phyloP scores from a whole-genome alignment of 768 basidiomycete species.

The Dacryopinax primogenitus region DNA sequence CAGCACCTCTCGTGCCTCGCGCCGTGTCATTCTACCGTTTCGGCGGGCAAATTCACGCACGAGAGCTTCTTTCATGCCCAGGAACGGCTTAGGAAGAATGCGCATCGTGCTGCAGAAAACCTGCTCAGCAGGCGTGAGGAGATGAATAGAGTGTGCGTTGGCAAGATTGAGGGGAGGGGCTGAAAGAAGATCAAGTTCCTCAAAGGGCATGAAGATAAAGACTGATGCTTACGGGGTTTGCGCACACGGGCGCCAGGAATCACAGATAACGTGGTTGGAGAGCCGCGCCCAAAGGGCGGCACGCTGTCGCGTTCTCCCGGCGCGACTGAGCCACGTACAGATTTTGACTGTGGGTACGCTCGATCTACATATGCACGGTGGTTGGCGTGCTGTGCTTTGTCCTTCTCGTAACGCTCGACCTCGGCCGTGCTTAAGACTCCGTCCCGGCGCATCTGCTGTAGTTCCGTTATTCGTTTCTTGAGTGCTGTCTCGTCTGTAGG shows the following conservation, averaged over 20 bases:
- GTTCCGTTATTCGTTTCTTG: conserved; percentile 75
- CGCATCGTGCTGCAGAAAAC: conserved; percentile 75
- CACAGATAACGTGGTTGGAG: not conserved
- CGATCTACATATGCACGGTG: conserved; percentile 2
- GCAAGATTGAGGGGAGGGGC: conserved; percentile 67
- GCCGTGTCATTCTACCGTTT: conserved; percentile 71
- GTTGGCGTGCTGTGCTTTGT: conserved; percentile 43
- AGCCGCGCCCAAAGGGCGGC: not conserved
- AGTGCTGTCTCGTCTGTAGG: conserved; percentile 69
- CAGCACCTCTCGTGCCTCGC: conserved; percentile 80
- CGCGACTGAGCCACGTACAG: not conserved
- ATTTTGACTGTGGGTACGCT: not conserved
- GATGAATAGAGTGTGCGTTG: conserved; percentile 76
- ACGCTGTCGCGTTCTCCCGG: not conserved
- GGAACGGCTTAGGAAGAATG: conserved; percentile 88
- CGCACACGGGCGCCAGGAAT: not conserved
- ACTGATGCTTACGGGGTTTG: conserved; percentile 13
- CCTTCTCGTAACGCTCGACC: conserved; percentile 76
- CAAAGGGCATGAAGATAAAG: not conserved
- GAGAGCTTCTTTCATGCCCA: conserved; percentile 88
- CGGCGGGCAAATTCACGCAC: conserved; percentile 85
- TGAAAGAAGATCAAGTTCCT: not conserved
- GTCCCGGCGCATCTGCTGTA: conserved; percentile 79
- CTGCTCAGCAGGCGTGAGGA: conserved; percentile 81
- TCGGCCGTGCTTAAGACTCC: conserved; percentile 77